These are phyloP conservation scores for Suillus sp. DNA, from an alignment of 768 basidiomycete species.

Conservation along the genomic window DNA sequence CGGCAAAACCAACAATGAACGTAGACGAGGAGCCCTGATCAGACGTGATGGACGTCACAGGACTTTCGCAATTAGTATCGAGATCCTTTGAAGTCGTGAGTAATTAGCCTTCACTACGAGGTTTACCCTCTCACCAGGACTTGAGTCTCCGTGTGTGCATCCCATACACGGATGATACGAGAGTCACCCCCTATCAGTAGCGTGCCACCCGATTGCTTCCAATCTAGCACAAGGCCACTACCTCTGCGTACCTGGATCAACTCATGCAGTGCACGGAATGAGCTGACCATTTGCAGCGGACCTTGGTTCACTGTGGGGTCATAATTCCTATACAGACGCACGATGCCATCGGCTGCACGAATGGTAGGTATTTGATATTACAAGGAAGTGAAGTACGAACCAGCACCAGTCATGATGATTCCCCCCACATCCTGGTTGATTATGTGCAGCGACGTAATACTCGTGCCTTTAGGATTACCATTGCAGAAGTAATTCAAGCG, in stretches of 20 bases:
- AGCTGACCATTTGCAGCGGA: conserved; percentile 88
- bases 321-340: conserved; percentile 92
- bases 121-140: conserved; percentile 55
- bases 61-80: conserved; percentile 86
- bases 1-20: conserved; percentile 90
- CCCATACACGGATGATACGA: conserved; percentile 88
- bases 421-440: conserved; percentile 96
- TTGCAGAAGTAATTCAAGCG: conserved; percentile 86
- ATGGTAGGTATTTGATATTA: conserved; percentile 8
- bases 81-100: conserved; percentile 60
- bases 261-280: conserved; percentile 88
- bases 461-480: conserved; percentile 79
- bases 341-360: conserved; percentile 79
- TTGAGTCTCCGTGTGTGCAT: conserved; percentile 86
- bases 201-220: conserved; percentile 87
- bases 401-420: conserved; percentile 83
- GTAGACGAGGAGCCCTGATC: conserved; percentile 76
- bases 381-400: conserved; percentile 44
- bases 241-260: conserved; percentile 74
- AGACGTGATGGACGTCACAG: conserved; percentile 82
- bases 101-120: conserved; percentile 5
- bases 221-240: conserved; percentile 84
- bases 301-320: conserved; percentile 71
- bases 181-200: conserved; percentile 93
- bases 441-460: conserved; percentile 85